A percentile compares a stretch with the other conserved stretches of the same genome.
Conservation (phyloP, 192 early-diverging fungal species). For the Coemansia sp. region DNA sequence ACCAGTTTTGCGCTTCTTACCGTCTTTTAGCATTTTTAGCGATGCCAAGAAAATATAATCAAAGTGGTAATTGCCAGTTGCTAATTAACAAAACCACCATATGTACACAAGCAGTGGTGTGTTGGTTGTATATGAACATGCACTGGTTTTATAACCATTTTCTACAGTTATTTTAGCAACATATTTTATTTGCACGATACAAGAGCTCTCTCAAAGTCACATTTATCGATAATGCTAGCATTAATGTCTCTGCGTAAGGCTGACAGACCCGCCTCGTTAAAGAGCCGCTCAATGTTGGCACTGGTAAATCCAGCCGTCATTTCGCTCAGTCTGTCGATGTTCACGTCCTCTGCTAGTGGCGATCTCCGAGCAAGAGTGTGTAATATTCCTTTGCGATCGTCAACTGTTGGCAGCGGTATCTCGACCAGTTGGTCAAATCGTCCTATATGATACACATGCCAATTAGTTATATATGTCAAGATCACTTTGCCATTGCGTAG, state of each 20-base stretch:
- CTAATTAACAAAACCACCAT: too few relatives aligned
- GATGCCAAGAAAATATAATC: too few relatives aligned
- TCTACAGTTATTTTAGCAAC: background rate
- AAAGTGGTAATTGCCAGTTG: too few relatives aligned
- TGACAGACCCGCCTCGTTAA: conserved; percentile 45
- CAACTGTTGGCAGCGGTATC: conserved; percentile 56
- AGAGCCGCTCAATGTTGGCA: conserved; percentile 40
- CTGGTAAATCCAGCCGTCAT: conserved; percentile 40
- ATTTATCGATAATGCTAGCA: conserved; percentile 12
- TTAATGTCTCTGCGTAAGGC: conserved; percentile 22
- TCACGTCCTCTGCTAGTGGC: conserved; percentile 57
- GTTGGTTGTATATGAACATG: too few relatives aligned
- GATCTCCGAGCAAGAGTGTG: conserved; percentile 60
- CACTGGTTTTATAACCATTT: too few relatives aligned
- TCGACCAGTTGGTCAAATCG: conserved; percentile 87
- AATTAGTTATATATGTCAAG: background rate
- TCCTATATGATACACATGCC: conserved; percentile 48
- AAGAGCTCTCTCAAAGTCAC: conserved; percentile 23
- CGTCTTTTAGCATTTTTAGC: conserved; percentile 62
- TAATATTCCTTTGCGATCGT: conserved; percentile 72
- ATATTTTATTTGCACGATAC: too few relatives aligned
- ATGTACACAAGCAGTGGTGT: too few relatives aligned
- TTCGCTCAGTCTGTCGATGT: conserved; percentile 29
- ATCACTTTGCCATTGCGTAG: too few relatives aligned
- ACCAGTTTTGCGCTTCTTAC: conserved; percentile 92